These are phyloP conservation scores for Sutorius australiensis DNA, from an alignment of 768 basidiomycete genomes.

Conservation along the genomic window DNA sequence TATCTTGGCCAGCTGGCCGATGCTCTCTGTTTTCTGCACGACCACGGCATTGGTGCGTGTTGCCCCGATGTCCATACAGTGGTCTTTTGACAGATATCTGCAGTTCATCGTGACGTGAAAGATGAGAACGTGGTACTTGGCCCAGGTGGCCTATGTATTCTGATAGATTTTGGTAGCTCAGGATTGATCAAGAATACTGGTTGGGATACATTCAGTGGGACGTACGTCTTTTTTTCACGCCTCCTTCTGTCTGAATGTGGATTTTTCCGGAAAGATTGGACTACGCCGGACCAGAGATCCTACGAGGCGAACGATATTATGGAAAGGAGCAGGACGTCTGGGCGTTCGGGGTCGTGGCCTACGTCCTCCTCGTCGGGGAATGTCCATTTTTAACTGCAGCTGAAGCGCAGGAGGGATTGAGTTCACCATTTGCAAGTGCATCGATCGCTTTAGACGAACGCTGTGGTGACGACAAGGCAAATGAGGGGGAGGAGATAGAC, in stretches of 20 bases:
- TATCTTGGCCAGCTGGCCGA: conserved; percentile 95
- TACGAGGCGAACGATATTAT: conserved; percentile 90
- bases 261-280: conserved; percentile 54
- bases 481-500: conserved; percentile 72
- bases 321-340: conserved; percentile 98
- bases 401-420: conserved; percentile 83
- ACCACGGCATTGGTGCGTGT: conserved; percentile 80
- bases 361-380: conserved; percentile 89
- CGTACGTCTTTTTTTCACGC: conserved; percentile 50
- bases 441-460: conserved; percentile 76
- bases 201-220: conserved; percentile 92
- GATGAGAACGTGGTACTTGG: conserved; percentile 94
- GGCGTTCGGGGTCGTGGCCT: conserved; percentile 96
- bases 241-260: conserved; percentile 7
- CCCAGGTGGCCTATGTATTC: conserved; percentile 73
- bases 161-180: conserved; percentile 97
- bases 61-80: not conserved
- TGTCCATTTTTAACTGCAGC: conserved; percentile 89
- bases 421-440: conserved; percentile 70
- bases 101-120: conserved; percentile 96
- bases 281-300: conserved; percentile 95
- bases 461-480: conserved; percentile 69
- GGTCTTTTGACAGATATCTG: conserved; percentile 7
- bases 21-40: conserved; percentile 83
- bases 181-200: conserved; percentile 78